Evolutionary conservation across 805 yeast species (phyloP), one percentile per base, ranked within the genome.

Genomic region (Starmera dryadoides): DNA sequence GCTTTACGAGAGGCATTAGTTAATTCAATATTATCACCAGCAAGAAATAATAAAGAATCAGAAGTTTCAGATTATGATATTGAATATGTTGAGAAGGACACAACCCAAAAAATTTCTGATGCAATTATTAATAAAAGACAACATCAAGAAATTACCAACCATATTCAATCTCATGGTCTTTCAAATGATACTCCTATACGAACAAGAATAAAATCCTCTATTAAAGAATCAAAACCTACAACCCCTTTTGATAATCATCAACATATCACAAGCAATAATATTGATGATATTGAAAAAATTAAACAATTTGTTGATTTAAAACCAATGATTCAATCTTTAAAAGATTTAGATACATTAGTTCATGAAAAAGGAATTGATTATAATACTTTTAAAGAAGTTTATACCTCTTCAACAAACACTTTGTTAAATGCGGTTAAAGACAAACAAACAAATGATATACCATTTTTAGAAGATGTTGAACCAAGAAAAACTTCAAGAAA

Each of bases 241-340:
- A 21, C 23, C n/a, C n/a, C n/a, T n/a, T n/a, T n/a, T n/a, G n/a
- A n/a, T n/a, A n/a, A n/a, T n/a, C n/a, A n/a, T n/a, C n/a, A n/a
- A n/a, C n/a, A n/a, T n/a, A n/a, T n/a, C n/a, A n/a, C n/a, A n/a
- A n/a, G n/a, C n/a, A n/a, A n/a, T n/a, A n/a, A n/a, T n/a, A n/a
- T n/a, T 21, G 23, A 21, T 26, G 37, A 34, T 2, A 26, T 16
- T 5, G 17, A 11, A 11, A 34, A 34, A 25, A 34, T 34, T 26
- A 25, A 29, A n/a, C 25, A 34, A 14, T 38, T 38, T 30, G 28
- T 38, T 4, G 26, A 38, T 22, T 17, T 38, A 2, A 26, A 29
- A 11, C 22, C 18, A 10, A 38, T 38, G 41, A 12, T 38, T 19
- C 3, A 7, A 2, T 38, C 41, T 2, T 30, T 38, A 16, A 14